Evolutionary conservation across 1,139 yeast genomes (phyloP).

Genomic region (Kodamaea suecica): DNA sequence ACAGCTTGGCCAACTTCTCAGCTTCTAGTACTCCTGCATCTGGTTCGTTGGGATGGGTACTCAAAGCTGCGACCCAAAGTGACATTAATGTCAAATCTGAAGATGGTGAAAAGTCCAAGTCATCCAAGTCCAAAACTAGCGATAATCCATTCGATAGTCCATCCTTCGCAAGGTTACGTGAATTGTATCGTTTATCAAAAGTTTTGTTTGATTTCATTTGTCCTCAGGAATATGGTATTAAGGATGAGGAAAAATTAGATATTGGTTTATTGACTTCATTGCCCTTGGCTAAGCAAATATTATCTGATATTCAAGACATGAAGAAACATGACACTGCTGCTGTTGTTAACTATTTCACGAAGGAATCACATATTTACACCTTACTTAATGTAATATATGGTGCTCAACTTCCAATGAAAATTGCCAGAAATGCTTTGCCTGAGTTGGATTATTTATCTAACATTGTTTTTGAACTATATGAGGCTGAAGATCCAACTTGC

Average conservation of each 20-base stretch:
- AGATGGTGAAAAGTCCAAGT: constrained; percentile 14
- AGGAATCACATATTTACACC: constrained; percentile 96
- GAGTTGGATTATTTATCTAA: constrained; percentile 95
- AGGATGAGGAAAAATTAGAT: constrained; percentile 91
- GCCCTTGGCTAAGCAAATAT: constrained; percentile 87
- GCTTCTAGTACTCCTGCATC: constrained; percentile 35
- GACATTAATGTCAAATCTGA: constrained; percentile 11
- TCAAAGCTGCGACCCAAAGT: constrained; percentile 43
- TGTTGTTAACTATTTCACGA: constrained; percentile 87
- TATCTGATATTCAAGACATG: constrained; percentile 77
- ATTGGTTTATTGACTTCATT: constrained; percentile 92
- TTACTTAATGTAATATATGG: constrained; percentile 86
- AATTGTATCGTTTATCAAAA: constrained; percentile 83
- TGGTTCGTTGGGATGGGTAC: constrained; percentile 74
- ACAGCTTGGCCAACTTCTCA: constrained; percentile 26
- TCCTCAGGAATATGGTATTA: constrained; percentile 98
- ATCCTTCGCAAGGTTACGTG: constrained; percentile 76
- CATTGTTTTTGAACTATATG: constrained; percentile 89
- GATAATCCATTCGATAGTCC: constrained; percentile 77
- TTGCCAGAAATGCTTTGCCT: constrained; percentile 91
- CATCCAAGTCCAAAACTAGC: constrained; percentile 24
- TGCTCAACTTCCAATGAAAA: constrained; percentile 90
- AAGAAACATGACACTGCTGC: constrained; percentile 76
- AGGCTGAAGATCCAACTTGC: constrained; percentile 59
- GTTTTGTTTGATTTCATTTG: constrained; percentile 95